Evolutionary conservation across 2,329 filamentous ascomycete genomes (phyloP).

Genomic region (Diaporthe sp.): DNA sequence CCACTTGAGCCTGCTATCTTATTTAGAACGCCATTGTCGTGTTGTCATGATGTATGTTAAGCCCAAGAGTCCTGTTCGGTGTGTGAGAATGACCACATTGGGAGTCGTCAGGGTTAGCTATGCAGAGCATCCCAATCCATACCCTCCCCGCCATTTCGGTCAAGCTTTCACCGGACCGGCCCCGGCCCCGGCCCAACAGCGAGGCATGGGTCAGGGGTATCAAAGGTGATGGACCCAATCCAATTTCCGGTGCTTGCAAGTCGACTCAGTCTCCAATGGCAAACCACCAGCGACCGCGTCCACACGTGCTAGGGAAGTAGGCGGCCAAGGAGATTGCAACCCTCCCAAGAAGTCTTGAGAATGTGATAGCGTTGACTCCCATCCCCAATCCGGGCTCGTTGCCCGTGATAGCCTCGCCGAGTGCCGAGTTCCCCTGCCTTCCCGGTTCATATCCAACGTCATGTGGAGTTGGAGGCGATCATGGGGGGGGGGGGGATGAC

Average conservation of each 20-base stretch:
- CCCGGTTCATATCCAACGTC: background rate
- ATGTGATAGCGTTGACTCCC: slow-evolving; percentile 25
- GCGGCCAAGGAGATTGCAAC: slow-evolving; percentile 25
- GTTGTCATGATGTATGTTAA: background rate
- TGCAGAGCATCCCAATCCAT: background rate
- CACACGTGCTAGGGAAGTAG: slow-evolving; percentile 37
- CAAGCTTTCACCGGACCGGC: slow-evolving; percentile 30
- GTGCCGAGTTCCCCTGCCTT: slow-evolving; percentile 32
- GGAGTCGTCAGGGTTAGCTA: background rate
- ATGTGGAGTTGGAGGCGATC: slow-evolving; percentile 22
- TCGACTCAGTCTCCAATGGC: slow-evolving; percentile 22
- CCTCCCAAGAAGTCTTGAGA: slow-evolving; percentile 27
- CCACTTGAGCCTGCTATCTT: background rate
- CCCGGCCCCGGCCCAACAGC: slow-evolving; percentile 20
- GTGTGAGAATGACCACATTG: background rate
- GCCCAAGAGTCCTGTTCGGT: background rate
- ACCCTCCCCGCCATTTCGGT: background rate
- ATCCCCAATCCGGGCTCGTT: slow-evolving; percentile 36
- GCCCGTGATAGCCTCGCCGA: slow-evolving; percentile 38
- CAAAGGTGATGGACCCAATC: slow-evolving; percentile 8
- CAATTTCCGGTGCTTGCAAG: slow-evolving; percentile 36
- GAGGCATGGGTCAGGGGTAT: slow-evolving; percentile 34
- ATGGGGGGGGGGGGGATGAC: background rate
- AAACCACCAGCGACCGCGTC: slow-evolving; percentile 35
- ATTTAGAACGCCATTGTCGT: background rate